Evolutionary conservation across 2,329 filamentous ascomycete genomes (phyloP).

Genomic region (Pseudogymnoascus verrucosus): DNA sequence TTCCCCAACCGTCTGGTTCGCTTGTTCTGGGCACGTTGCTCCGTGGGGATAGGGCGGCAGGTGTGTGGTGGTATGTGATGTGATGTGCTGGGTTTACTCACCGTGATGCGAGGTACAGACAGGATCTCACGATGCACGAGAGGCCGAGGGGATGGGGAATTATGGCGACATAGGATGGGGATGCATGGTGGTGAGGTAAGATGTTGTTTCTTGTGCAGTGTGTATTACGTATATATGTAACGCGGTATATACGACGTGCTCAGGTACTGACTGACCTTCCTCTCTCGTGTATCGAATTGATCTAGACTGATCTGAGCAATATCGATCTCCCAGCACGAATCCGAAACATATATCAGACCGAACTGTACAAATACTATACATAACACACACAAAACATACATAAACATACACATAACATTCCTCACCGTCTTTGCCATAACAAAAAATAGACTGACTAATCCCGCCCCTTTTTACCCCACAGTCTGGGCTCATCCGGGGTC

Average conservation of each 20-base stretch:
- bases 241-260: not conserved
- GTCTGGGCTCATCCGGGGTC: conserved; percentile 1
- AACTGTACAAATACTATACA: not conserved
- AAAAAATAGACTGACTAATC: not conserved
- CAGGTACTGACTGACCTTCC: not conserved
- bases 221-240: not conserved
- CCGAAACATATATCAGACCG: not conserved
- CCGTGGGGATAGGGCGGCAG: not conserved
- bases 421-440: not conserved
- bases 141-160: not conserved
- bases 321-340: not conserved
- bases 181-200: conserved; percentile 3
- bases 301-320: not conserved
- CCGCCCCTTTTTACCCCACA: not conserved
- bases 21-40: not conserved
- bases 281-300: not conserved
- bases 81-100: not conserved
- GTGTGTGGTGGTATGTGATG: not conserved
- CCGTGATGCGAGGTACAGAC: not conserved
- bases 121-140: not conserved
- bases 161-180: not conserved
- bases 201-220: not conserved
- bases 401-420: not conserved
- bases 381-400: not conserved
- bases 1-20: not conserved